Evolutionary conservation across 805 yeast species (phyloP), one percentile per base, ranked within the genome.

Genomic region (Cyberlindnera bimundalis): DNA sequence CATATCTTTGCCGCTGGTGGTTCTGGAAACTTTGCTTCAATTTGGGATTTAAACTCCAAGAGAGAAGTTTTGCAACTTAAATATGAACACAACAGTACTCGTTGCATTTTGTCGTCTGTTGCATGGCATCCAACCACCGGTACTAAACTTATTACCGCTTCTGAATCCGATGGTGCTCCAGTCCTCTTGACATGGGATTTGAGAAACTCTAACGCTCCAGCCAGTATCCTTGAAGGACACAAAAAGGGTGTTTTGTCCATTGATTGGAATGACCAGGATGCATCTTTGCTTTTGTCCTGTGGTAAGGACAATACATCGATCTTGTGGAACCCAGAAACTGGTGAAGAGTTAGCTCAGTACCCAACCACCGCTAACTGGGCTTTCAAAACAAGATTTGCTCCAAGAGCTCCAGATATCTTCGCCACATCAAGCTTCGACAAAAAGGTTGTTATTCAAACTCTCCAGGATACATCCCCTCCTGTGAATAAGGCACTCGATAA

Each of bases 301-400:
- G 97, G 97, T 45, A 84, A 87, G 56, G 99, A 93, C 64, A 89
- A 89, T 60, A 68, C 87, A 24, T 87, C 95, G 5, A 66, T 81
- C 47, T 68, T 93, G 52, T 93, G 99, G 99, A 88, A 93, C 62
- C 96, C 97, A 20, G 66, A 77, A 39, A 65, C 74, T 16, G 95
- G 90, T 34, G 68, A 68, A 42, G 74, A 78, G 55, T 66, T 91
- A 48, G 95, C 93, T 5, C 85, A 87, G 57, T 93, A 86, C 61
- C 97, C 98, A 39, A 77, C 95, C 11, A 77, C 95, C 26, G 84
- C 95, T 27, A 90, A 88, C 63, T 93, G 99, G 99, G 81, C 86
- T 12, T 93, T 89, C 67, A 80, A 87, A 65, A 76, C 96, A 11
- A 75, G 75, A 53, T 93, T 90, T 69, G 95, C 96, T 44, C 96